A percentile compares a stretch with the other conserved stretches of the same genome.
These are phyloP conservation scores for Jaenimonas drosophilae DNA, from an alignment of 208 protist genomes.

Conservation along the genomic window DNA sequence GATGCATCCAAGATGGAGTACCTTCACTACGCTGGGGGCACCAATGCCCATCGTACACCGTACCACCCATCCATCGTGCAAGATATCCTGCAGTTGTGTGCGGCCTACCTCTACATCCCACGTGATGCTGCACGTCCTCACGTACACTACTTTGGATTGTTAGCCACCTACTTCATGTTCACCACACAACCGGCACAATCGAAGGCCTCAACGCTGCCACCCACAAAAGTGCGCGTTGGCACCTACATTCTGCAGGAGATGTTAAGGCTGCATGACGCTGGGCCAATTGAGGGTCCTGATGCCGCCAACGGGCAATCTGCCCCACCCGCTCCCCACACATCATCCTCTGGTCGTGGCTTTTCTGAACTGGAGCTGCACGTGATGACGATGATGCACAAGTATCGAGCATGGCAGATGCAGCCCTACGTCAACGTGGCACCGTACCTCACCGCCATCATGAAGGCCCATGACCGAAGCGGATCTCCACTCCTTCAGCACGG, in stretches of 20 bases:
- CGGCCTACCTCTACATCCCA: conserved; percentile 52
- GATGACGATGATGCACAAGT: conserved; percentile 14
- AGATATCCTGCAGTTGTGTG: conserved; percentile 47
- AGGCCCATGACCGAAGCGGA: conserved; percentile 18
- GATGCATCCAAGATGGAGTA: conserved; percentile 39
- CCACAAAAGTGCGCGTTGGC: background rate
- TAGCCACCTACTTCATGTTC: conserved; percentile 49
- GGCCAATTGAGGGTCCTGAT: too few species aligned
- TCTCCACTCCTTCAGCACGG: conserved; percentile 29
- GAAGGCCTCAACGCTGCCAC: background rate
- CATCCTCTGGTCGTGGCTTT: too few species aligned
- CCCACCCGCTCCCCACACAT: too few species aligned
- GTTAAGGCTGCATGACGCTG: background rate
- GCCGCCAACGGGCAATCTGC: too few species aligned
- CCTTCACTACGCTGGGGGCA: conserved; percentile 58
- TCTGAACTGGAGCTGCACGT: background rate
- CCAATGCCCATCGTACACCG: conserved; percentile 21
- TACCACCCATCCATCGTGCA: conserved; percentile 29
- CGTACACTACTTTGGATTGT: conserved; percentile 47
- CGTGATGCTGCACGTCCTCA: conserved; percentile 14
- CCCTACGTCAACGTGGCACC: conserved; percentile 22
- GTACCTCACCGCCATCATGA: conserved; percentile 20
- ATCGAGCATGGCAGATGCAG: conserved; percentile 26
- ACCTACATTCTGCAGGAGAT: background rate
- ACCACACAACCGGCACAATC: conserved; percentile 35